phyloP scores from a whole-genome alignment of 1,284 basidiomycete species.

The Kwoniella shivajii region DNA sequence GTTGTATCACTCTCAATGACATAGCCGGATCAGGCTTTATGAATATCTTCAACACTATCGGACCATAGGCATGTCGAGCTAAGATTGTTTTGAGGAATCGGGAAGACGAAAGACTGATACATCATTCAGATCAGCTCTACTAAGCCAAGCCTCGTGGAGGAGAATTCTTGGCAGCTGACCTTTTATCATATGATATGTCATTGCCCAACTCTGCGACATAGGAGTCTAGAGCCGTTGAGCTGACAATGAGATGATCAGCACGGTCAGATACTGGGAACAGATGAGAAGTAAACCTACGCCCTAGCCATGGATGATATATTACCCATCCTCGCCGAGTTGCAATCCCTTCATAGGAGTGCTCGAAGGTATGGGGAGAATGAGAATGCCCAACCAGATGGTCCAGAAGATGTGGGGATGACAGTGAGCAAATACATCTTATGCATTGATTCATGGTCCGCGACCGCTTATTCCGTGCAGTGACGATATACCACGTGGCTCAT shows the following conservation, averaged over 20 bases:
- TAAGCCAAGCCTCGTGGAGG: background rate
- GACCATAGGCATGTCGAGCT: slow-evolving; percentile 70
- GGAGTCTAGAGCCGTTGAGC: slow-evolving; percentile 75
- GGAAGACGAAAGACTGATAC: slow-evolving; percentile 67
- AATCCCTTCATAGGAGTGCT: background rate
- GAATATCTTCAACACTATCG: slow-evolving; percentile 77
- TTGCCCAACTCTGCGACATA: slow-evolving; percentile 83
- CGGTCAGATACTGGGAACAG: background rate
- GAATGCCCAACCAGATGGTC: no score
- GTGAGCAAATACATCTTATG: no score
- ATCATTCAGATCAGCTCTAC: background rate
- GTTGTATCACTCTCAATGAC: slow-evolving; percentile 67
- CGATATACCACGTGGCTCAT: background rate
- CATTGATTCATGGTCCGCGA: background rate
- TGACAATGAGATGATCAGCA: slow-evolving; percentile 7
- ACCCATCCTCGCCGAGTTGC: slow-evolving; percentile 6
- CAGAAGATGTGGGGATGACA: no score
- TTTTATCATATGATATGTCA: slow-evolving; percentile 87
- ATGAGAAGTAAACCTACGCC: slow-evolving; percentile 40
- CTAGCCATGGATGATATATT: slow-evolving; percentile 53
- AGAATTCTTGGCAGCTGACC: slow-evolving; percentile 60
- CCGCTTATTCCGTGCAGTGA: background rate
- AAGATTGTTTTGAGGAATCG: slow-evolving; percentile 92
- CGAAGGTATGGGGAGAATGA: background rate
- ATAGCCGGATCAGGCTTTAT: slow-evolving; percentile 76